phyloP scores from a whole-genome alignment of 345 rosid genomes.

The Populus simonii region DNA sequence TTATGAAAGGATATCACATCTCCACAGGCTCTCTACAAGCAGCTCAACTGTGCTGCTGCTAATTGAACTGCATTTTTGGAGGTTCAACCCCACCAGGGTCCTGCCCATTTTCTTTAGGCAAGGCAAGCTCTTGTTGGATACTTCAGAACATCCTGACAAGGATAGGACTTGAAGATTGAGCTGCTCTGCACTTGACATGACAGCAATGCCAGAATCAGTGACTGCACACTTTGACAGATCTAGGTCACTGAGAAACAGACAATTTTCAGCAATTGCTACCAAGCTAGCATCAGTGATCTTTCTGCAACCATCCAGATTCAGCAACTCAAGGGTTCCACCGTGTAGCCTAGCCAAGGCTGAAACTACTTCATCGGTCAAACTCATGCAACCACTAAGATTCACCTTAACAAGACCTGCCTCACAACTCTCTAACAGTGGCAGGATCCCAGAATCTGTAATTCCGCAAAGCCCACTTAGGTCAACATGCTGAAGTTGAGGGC shows the following conservation, averaged over 20 bases:
- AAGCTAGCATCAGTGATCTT: conserved; percentile 62
- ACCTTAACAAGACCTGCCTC: conserved; percentile 71
- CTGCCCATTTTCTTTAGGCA: conserved; percentile 52
- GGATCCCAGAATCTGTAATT: conserved; percentile 57
- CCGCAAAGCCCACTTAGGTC: conserved; percentile 56
- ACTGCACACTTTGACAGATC: conserved; percentile 68
- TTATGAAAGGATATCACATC: conserved; percentile 81
- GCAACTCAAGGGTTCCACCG: conserved; percentile 66
- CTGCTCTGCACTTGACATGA: conserved; percentile 48
- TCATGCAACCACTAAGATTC: conserved; percentile 67
- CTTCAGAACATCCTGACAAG: conserved; percentile 58
- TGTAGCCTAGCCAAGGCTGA: conserved; percentile 54
- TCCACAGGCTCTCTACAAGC: conserved; percentile 68
- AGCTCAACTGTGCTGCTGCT: conserved; percentile 47
- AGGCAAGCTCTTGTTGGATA: conserved; percentile 65
- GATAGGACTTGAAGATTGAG: conserved; percentile 76
- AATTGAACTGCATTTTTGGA: conserved; percentile 73
- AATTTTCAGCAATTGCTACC: conserved; percentile 60
- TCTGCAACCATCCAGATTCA: conserved; percentile 73
- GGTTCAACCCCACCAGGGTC: conserved; percentile 70
- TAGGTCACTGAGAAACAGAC: conserved; percentile 69
- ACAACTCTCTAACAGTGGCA: conserved; percentile 53
- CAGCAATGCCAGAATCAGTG: conserved; percentile 59
- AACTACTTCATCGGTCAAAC: conserved; percentile 61
- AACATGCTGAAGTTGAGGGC: conserved; percentile 64